Base-by-base conservation (phyloP, 768 basidiomycete species). In the Auricularia cornea region DNA sequence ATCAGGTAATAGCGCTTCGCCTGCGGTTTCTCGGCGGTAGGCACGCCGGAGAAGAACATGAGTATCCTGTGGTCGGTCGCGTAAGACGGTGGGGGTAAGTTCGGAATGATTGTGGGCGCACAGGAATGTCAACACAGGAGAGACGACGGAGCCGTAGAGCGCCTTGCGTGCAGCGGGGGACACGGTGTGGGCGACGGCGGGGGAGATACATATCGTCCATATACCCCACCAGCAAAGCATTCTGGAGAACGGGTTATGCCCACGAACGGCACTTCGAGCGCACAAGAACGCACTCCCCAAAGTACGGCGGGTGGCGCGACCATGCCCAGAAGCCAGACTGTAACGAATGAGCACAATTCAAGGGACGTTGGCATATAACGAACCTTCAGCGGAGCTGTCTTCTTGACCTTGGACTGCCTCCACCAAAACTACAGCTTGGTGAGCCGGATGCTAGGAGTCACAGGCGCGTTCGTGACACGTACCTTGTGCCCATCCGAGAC, bases 21-120 rank as follows among this genome's bases (percentile, higher is more conserved):
- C 44, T 81, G 80, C 2, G 85, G 85, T 70, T 86, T 87, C 71
- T 88, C 86, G 3, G 85, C 85, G 0, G 84, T 84, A 0, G 87
- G 88, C n/a, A 90, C 69, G 10, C 87, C 88, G 12, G 85, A 86
- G 4, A 77, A 83, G 73, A 88, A 88, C 75, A 90, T 79, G 20
- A 87, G 76, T 2, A 86, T 68, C 31, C 84, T 84, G 60, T 4
- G 8, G n/a, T 57, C 38, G 48, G 23, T 35, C 16, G 32, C 44
- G 8, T 28, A 35, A 20, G 23, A 48, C 26, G 56, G n/a, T 20
- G 4, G 57, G 29, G 29, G 41, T 3, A 52, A 41, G 64, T 56
- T 16, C 52, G 12, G 0, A 38, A 5, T 38, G 35, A 0, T 10
- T 64, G 28, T 3, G 60, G n/a, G 70, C 84, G 65, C 67, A 87